Evolutionary conservation across 106 monocot genomes (phyloP), one percentile per base, ranked within the genome.

Genomic region (Narthecium ossifragum): DNA sequence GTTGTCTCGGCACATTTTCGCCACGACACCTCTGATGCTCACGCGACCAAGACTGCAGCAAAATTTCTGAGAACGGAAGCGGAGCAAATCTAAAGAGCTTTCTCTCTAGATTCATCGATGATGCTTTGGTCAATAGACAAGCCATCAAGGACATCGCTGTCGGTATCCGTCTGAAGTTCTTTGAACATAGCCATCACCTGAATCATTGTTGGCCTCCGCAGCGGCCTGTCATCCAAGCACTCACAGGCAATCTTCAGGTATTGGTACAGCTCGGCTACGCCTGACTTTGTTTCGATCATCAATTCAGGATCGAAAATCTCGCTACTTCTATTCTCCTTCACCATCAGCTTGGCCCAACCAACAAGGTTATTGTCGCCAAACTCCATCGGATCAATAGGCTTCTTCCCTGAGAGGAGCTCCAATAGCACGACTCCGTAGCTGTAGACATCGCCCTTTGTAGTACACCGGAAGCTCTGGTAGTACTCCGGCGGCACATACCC

Each of bases 401-500:
- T 78, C 54, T 77, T 83, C 31, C 92, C 83, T 11, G 92, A 71
- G 8, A 92, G 37, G 30, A 92, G 74, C 66, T 92, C 92, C 53
- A 92, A 53, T 1, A 92, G 72, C 24, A 92, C 71, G 0, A 92
- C 86, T 2, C 92, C 92, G 43, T 78, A 92, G 62, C 86, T 87
- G 32, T 87, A 92, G 1, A 87, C 86, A 28, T 92, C 92, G 0
- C 92, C 92, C 46, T 84, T 92, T 0, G 83, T 80, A 24, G 92
- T 92, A 75, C 83, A 86, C n/a, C 83, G 59, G 66, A 86, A 92
- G 60, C 86, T 87, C 63, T 92, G 86, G 72, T 87, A 86, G 75
- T 92, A 92, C 64, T 92, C 92, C 8, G 92, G 86, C 4, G 92
- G 92, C 23, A 92, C 86, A 38, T 92, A 92, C n/a, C 92, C 92